phyloP scores from a whole-genome alignment of 805 yeast species.

The Saccharomycopsis microspora region DNA sequence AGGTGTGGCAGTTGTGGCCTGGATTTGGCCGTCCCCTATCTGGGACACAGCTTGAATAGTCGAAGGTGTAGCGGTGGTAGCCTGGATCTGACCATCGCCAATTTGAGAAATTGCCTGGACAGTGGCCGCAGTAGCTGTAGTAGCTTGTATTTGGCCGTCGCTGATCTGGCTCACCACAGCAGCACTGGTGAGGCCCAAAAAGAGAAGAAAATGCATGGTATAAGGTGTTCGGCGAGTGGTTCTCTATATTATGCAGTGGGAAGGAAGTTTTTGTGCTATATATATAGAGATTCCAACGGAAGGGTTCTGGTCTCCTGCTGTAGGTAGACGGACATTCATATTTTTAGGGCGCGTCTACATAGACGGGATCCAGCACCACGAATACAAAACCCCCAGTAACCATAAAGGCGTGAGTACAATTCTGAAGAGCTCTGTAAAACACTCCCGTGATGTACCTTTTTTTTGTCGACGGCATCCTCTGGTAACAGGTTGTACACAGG shows the following conservation, averaged over 20 bases:
- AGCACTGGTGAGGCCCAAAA: slow-evolving; percentile 19
- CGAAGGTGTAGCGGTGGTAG: slow-evolving; percentile 18
- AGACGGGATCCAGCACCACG: too few relatives aligned
- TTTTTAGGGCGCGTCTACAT: too few relatives aligned
- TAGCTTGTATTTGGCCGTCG: slow-evolving; percentile 31
- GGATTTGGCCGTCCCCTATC: slow-evolving; percentile 23
- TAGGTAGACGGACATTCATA: too few relatives aligned
- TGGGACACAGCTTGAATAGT: slow-evolving; percentile 20
- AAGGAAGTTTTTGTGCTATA: not conserved
- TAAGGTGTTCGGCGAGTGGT: not conserved
- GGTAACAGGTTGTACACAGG: too few relatives aligned
- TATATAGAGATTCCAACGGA: not conserved
- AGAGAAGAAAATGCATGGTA: slow-evolving; percentile 13
- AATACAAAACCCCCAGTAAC: too few relatives aligned
- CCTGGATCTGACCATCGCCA: slow-evolving; percentile 24
- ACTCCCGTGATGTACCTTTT: too few relatives aligned
- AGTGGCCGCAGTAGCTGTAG: slow-evolving; percentile 16
- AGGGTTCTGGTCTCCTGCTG: not conserved
- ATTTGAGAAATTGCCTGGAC: slow-evolving; percentile 21
- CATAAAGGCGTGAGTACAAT: too few relatives aligned
- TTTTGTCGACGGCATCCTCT: too few relatives aligned
- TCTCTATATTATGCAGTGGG: not conserved
- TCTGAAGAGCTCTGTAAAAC: too few relatives aligned
- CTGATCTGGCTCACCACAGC: slow-evolving; percentile 5
- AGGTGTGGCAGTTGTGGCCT: slow-evolving; percentile 19